These are phyloP conservation scores for Mortierella sp. DNA, from an alignment of 371 early-diverging fungal species.

Conservation along the genomic window DNA sequence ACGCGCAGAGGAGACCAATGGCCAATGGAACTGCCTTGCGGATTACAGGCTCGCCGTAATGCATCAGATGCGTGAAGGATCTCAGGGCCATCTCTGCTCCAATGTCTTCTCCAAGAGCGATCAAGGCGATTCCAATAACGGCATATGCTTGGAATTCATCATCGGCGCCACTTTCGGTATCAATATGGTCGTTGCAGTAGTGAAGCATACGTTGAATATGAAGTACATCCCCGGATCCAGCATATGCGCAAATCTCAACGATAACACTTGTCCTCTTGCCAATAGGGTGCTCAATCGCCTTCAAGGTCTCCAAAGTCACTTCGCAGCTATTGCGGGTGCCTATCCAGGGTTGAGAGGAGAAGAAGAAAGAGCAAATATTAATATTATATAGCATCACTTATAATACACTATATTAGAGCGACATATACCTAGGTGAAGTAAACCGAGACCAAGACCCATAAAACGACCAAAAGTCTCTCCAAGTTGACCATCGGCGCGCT, in stretches of 20 bases:
- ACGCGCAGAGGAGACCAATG: slow-evolving; percentile 95
- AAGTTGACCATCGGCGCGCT: slow-evolving; percentile 86
- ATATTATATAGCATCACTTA: not conserved
- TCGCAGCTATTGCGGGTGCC: slow-evolving; percentile 93
- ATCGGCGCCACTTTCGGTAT: slow-evolving; percentile 86
- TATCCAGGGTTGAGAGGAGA: slow-evolving; percentile 17
- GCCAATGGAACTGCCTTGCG: slow-evolving; percentile 96
- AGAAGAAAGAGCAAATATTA: not conserved
- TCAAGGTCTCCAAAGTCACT: slow-evolving; percentile 93
- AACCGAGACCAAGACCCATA: slow-evolving; percentile 92
- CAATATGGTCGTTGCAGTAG: slow-evolving; percentile 93
- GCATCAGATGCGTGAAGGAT: slow-evolving; percentile 97
- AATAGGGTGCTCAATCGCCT: slow-evolving; percentile 93
- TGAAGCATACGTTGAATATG: slow-evolving; percentile 97
- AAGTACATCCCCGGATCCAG: slow-evolving; percentile 97
- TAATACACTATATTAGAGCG: not conserved
- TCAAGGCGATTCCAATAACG: slow-evolving; percentile 95
- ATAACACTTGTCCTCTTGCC: slow-evolving; percentile 90
- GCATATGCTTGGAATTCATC: slow-evolving; percentile 93
- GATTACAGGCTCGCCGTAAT: slow-evolving; percentile 96
- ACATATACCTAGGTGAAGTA: slow-evolving; percentile 81
- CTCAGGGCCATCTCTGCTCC: slow-evolving; percentile 97
- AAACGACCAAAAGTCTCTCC: slow-evolving; percentile 89
- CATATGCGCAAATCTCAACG: slow-evolving; percentile 91
- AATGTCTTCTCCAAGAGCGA: slow-evolving; percentile 97